Evolutionary conservation across 2,329 filamentous ascomycete genomes (phyloP).

Genomic region (Cladophialophora chaetospira): DNA sequence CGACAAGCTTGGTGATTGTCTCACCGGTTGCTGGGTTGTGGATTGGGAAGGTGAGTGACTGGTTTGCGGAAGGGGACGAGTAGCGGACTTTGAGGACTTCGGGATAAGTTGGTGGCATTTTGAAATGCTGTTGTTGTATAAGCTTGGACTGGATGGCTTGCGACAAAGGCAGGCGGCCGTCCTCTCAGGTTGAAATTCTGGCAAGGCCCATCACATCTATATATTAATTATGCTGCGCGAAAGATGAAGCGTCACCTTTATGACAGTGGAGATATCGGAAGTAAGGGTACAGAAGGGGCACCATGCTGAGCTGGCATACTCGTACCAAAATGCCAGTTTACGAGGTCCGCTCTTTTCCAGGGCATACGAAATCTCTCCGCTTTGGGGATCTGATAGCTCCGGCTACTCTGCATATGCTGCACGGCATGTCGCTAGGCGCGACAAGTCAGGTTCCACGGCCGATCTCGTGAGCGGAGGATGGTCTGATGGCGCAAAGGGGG

Average conservation of each 20-base stretch:
- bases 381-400: background rate
- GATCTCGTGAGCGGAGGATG: background rate
- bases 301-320: no score
- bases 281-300: no score
- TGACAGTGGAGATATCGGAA: no score
- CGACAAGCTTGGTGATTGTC: slow-evolving; percentile 16
- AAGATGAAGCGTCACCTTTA: no score
- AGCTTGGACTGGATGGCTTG: no score
- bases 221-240: no score
- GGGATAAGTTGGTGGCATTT: slow-evolving; percentile 4
- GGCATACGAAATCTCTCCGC: background rate
- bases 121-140: no score
- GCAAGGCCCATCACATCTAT: no score
- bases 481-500: background rate
- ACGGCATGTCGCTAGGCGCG: background rate
- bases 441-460: background rate
- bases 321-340: no score
- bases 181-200: no score
- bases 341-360: background rate
- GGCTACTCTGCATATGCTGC: background rate
- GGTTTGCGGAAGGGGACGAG: slow-evolving; percentile 4
- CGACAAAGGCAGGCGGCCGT: background rate
- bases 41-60: slow-evolving; percentile 17
- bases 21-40: slow-evolving; percentile 26
- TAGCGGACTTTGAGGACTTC: slow-evolving; percentile 3